Evolutionary conservation across 495 filamentous ascomycete species (phyloP), one percentile per base, ranked within the genome.

Genomic region (Neurospora cerealis): DNA sequence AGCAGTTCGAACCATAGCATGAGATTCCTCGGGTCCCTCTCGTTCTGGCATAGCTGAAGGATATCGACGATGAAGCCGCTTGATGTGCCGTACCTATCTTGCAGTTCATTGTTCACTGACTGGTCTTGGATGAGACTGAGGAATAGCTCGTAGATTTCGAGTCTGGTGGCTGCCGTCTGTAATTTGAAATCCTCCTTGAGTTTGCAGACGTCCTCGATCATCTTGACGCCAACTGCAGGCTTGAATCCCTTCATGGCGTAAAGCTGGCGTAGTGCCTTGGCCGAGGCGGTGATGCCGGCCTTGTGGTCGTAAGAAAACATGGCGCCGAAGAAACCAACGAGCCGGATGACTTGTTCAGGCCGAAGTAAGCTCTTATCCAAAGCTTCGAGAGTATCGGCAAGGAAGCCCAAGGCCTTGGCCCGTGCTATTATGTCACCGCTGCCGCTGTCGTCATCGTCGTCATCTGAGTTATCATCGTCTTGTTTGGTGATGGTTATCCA

Each of bases 291-390:
- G 72, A 87, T 81, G 36, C 85, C 85, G 7, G 84, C 84, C 42
- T 85, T 85, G 77, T 86, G 85, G 71, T 87, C 85, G 72, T 82
- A 83, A 0, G 83, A 84, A 71, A 87, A 86, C 76, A 87, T 84
- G 37, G 84, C 80, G 41, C 83, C 81, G 60, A 87, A 87, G 80
- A 87, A 87, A 69, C 79, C 81, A 10, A 85, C 80, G 21, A 87
- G 78, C 7, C 82, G 77, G 28, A 80, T 76, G 15, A 86, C 79
- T 71, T 85, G 85, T 28, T 86, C 85, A 32, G 80, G 66, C 37
- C 80, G 84, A 28, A 86, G 71, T 7, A 78, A 70, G 32, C 62
- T 79, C n/a, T 79, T 73, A 11, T 80, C 80, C n/a, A 87, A 79
- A 4, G 78, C 75, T n/a, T 82, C 78, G 0, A 87, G 78, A 3